Base-by-base conservation (phyloP, 192 early-diverging fungal species). In the Linnemannia elongata region DNA sequence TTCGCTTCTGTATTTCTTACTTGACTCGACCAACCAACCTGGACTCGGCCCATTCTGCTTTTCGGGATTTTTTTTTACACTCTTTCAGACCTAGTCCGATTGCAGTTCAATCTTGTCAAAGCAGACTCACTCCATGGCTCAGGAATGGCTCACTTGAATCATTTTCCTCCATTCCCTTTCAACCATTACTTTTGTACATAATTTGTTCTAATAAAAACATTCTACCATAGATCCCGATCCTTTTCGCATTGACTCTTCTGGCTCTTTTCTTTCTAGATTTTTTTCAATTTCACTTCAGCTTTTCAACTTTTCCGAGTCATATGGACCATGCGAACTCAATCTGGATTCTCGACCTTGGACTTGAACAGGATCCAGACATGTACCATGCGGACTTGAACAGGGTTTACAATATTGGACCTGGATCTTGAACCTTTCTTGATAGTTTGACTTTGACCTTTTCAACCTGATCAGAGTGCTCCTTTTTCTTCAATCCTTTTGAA, bases 1-100 rank as follows among this genome's bases (percentile, higher is more conserved):
- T 81, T 41, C 75, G 24, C 33, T 70, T 49, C 73, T 76, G 80
- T 82, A 76, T 76, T 71, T 71, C 80, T 72, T 80, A 74, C 79
- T 74, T 80, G 63, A 55, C 72, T 80, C 44, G n/a, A 66, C 33
- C 72, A 52, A 38, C 30, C 78, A 41, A 57, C 70, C 52, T 75
- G 75, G 42, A 76, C 18, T 22, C 69, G 39, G 24, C 12, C 18
- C 69, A 27, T 33, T 22, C 57, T 41, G 18, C 39, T 44, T 55
- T 54, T 69, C 36, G 38, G 38, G 27, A 10, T 71, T 70, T 38
- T 78, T 70, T 38, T 70, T 38, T 27, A 0, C 45, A 5, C 12
- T 33, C 30, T 15, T 13, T 66, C 60, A 3, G 60, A 33, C 12
- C 24, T 27, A 33, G 60, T 66, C 30, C 30, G 60, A 66, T 66